Evolutionary conservation across 192 early-diverging fungal species (phyloP), one percentile per base, ranked within the genome.

Genomic region (Gaertneriomyces sp.): DNA sequence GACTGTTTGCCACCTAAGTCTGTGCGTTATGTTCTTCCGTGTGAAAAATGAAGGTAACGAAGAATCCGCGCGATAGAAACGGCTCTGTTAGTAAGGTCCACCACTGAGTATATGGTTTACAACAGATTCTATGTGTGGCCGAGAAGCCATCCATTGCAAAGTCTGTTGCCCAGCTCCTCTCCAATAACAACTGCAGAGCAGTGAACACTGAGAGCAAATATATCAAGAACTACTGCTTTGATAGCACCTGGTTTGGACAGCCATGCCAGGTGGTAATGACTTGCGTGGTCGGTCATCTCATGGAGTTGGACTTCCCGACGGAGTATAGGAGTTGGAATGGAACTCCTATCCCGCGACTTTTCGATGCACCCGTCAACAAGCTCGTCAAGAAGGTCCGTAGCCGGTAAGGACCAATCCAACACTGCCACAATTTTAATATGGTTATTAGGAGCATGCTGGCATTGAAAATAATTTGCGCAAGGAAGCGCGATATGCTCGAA

Each of bases 91-190:
- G 25, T 33, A 33, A 33, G 25, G 25, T 33, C 25, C 25, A 33
- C 25, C 25, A 33, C 25, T 33, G 25, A 33, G 25, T 33, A 33
- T 33, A 33, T 33, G 25, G 25, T 38, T 41, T 61, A 40, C 59
- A 91, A 88, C 85, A 87, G 60, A 78, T 97, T 11, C 70, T 98
- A n/a, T 96, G 94, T 74, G 93, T 98, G 42, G 96, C 96, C 52
- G 96, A 98, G 68, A 98, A 98, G 75, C 91, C 91, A 54, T 89
- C 88, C 53, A 90, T 93, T 63, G 81, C 93, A 16, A 93, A 90
- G 68, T 76, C 84, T 16, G 81, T 97, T n/a, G 88, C 90, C 0
- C 68, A 74, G 41, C 88, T 95, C 45, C 82, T 98, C 5, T 85
- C 89, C 2, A 65, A 84, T 25, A 81, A 79, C 1, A 63, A 63